A percentile compares a stretch with the other conserved stretches of the same genome.
phyloP scores from a whole-genome alignment of 768 basidiomycete genomes.

The Arthromyces matolae region DNA sequence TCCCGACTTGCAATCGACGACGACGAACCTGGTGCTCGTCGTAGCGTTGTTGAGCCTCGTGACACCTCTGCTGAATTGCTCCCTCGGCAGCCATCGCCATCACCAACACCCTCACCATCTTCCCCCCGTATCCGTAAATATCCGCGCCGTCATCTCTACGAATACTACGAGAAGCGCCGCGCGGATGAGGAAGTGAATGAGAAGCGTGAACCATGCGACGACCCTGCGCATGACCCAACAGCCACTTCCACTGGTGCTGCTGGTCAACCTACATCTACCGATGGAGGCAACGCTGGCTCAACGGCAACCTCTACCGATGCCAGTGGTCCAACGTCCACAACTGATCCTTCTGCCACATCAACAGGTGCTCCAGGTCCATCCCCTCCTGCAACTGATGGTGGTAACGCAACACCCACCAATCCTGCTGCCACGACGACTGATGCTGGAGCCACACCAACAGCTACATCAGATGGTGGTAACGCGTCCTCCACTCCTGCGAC shows the following conservation, averaged over 20 bases:
- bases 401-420: neutral
- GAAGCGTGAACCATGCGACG: constrained; percentile 12
- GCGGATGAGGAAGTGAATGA: neutral
- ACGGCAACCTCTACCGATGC: neutral
- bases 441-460: neutral
- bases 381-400: neutral
- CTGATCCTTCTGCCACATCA: neutral
- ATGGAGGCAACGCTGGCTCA: too few species aligned
- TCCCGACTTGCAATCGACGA: constrained; percentile 26
- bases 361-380: neutral
- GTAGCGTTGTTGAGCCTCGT: constrained; percentile 24
- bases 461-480: neutral
- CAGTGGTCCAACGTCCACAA: neutral
- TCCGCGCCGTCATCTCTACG: constrained; percentile 17
- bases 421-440: neutral
- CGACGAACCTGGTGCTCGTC: constrained; percentile 22
- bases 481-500: neutral
- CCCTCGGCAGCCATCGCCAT: neutral
- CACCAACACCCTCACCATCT: neutral
- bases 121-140: constrained; percentile 10
- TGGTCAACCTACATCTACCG: too few species aligned
- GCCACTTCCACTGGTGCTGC: neutral
- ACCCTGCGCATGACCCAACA: neutral
- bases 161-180: constrained; percentile 28
- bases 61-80: constrained; percentile 18